Conservation (phyloP, 768 basidiomycete genomes). For the Lentinus tigrinus region DNA sequence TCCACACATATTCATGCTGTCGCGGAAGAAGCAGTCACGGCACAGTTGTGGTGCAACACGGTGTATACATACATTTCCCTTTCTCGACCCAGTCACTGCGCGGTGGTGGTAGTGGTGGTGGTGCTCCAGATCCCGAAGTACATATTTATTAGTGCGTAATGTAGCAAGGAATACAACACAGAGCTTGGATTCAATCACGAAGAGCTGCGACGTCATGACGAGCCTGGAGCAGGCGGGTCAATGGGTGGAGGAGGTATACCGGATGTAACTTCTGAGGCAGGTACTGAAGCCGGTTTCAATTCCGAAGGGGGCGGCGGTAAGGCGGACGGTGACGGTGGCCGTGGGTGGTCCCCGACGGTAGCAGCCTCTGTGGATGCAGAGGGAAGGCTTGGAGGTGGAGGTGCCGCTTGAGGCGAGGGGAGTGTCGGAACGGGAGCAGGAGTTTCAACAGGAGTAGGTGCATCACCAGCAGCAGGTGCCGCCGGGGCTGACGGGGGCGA, state of each 20-base stretch:
- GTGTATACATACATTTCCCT: too few species aligned
- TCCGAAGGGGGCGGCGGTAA: neutral
- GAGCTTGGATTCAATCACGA: neutral
- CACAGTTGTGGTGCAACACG: too few species aligned
- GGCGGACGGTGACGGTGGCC: neutral
- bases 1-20: neutral
- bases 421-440: too few species aligned
- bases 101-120: too few species aligned
- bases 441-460: too few species aligned
- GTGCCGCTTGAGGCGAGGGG: too few species aligned
- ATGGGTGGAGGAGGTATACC: neutral
- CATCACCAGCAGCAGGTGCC: too few species aligned
- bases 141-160: neutral
- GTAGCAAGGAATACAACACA: constrained; percentile 1
- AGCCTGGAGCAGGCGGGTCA: neutral
- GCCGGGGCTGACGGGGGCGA: too few species aligned
- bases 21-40: too few species aligned
- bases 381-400: too few species aligned
- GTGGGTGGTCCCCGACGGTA: neutral
- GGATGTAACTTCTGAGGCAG: neutral
- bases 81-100: too few species aligned
- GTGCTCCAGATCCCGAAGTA: neutral
- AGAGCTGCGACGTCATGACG: neutral
- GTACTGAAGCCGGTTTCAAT: neutral
- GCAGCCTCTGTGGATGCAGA: too few species aligned